Base-by-base conservation (phyloP, 768 basidiomycete species). In the Tulasnella sp. region DNA sequence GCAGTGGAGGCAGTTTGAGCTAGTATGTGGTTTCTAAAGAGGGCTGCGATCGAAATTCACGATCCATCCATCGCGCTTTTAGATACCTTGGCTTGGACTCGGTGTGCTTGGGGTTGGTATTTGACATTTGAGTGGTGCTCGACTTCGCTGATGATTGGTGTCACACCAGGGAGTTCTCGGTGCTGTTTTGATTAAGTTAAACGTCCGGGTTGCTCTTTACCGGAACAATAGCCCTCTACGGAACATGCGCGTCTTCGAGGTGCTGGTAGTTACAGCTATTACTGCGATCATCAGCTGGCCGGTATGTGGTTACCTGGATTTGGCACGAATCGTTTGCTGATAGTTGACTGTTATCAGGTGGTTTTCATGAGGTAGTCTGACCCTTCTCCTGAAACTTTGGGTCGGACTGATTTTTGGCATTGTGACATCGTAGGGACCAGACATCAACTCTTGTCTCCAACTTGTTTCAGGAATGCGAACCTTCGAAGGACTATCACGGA, bases 361-460 rank as follows among this genome's bases (percentile, higher is more conserved):
- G 90, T 91, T 34, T 92, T 91, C 80, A 86, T 90, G 45, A 85
- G 89, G 89, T 88, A 80, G 77, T 80, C 78, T 12, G 67, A 58
- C 29, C 12, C 19, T 34, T 15, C 22, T 77, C 19, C n/a, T 25
- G 14, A n/a, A 68, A 37, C 42, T 3, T 19, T 0, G 75, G 72
- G 25, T 67, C 36, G 17, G 31, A 77, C 25, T 45, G 31, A 38
- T 34, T 38, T 5, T 38, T 49, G 5, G 22, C 4, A 8, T 49
- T 49, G 31, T 34, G 36, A 5, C 12, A 72, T 39, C 54, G 7
- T 75, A 90, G 91, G 68, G 91, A 89, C 6, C 91, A 91, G 80
- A 85, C 90, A 1, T 93, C 93, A 0, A 93, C 94, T 81, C 85
- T 95, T 29, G 94, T 96, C 8, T 89, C 91, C 12, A 91, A 91